A percentile compares a stretch with the other conserved stretches of the same genome.
Evolutionary conservation across 257 asterid species (phyloP).

Genomic region (Rehmannia glutinosa): DNA sequence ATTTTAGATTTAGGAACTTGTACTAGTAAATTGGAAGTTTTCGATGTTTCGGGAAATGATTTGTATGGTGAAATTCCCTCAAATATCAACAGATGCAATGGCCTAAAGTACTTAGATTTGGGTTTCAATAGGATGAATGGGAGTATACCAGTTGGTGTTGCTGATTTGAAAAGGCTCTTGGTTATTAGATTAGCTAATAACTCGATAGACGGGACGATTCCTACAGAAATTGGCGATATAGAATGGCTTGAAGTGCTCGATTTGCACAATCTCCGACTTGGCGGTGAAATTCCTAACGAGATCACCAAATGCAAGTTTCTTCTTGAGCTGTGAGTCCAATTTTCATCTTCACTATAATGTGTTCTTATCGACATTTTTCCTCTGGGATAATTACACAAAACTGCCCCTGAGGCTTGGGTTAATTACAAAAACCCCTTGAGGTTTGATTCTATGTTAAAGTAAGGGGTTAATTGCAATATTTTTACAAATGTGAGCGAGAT

Average conservation of each 20-base stretch:
- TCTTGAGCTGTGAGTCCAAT: constrained; percentile 71
- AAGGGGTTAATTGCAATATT: too few species aligned
- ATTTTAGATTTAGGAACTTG: constrained; percentile 46
- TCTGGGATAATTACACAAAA: too few species aligned
- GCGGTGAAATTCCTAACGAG: constrained; percentile 68
- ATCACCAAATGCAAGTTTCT: constrained; percentile 74
- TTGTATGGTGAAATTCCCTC: constrained; percentile 59
- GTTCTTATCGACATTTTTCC: neutral
- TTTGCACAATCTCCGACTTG: constrained; percentile 56
- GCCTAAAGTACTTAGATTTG: constrained; percentile 76
- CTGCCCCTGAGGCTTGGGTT: too few species aligned
- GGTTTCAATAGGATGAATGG: constrained; percentile 68
- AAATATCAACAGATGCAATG: constrained; percentile 51
- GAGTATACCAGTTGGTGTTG: constrained; percentile 58
- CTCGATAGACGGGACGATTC: constrained; percentile 60
- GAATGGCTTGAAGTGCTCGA: constrained; percentile 90
- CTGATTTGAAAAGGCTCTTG: constrained; percentile 51
- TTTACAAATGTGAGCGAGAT: too few species aligned
- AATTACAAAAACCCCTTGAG: too few species aligned
- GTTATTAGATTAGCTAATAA: constrained; percentile 66
- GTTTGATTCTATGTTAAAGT: too few species aligned
- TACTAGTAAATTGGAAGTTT: constrained; percentile 41
- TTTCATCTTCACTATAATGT: neutral
- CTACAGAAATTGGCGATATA: constrained; percentile 55
- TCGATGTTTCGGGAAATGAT: constrained; percentile 68